Evolutionary conservation across 2,329 filamentous ascomycete genomes (phyloP).

Genomic region (Penicillium sp.): DNA sequence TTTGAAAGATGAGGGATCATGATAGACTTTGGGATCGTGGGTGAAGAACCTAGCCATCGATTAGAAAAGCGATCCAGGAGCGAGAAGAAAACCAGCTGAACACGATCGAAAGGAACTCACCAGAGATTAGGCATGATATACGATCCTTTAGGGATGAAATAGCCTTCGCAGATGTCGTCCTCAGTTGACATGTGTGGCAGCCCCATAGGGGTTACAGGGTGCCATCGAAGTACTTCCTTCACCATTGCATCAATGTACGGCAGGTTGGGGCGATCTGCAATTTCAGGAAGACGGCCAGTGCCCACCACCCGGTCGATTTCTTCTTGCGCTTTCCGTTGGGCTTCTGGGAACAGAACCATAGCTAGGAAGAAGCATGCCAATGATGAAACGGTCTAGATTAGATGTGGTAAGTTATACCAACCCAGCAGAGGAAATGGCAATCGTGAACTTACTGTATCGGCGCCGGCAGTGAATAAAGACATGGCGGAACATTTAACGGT

Average conservation of each 20-base stretch:
- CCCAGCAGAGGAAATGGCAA: not conserved
- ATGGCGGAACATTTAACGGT: constrained; percentile 42
- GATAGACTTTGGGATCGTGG: constrained; percentile 36
- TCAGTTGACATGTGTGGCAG: constrained; percentile 21
- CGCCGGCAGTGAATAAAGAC: constrained; percentile 41
- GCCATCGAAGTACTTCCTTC: constrained; percentile 28
- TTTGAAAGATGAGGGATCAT: constrained; percentile 36
- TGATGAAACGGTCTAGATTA: constrained; percentile 38
- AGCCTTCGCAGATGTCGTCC: constrained; percentile 20
- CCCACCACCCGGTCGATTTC: constrained; percentile 35
- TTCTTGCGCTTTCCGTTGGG: constrained; percentile 48
- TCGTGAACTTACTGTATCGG: constrained; percentile 33
- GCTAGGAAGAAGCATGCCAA: constrained; percentile 48
- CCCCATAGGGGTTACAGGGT: constrained; percentile 23
- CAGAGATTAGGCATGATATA: constrained; percentile 30
- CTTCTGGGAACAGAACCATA: constrained; percentile 49
- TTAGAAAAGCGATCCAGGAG: not conserved
- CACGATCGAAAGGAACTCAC: constrained; percentile 20
- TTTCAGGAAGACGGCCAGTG: constrained; percentile 25
- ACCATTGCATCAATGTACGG: constrained; percentile 29
- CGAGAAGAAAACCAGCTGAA: not conserved
- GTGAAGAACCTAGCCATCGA: constrained; percentile 32
- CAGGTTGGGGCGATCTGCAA: constrained; percentile 30
- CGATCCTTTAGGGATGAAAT: constrained; percentile 28
- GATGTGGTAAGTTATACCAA: not conserved